Percentiles rank a stretch among this genome's conserved stretches.
These are phyloP conservation scores for Syncephalastrum contaminatum DNA, from an alignment of 371 early-diverging fungal species.

Conservation along the genomic window DNA sequence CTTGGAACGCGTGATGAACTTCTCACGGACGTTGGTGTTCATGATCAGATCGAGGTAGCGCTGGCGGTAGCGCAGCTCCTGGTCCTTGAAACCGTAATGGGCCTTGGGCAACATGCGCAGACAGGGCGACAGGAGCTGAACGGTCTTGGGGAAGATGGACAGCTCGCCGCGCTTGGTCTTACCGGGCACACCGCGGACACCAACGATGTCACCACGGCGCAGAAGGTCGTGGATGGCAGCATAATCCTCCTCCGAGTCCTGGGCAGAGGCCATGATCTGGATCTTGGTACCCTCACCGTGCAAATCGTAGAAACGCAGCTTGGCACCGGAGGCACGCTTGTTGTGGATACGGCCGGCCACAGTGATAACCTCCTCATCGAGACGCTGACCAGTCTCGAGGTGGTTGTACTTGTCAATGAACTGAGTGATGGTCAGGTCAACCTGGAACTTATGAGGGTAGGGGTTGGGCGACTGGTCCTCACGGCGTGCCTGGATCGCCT, in stretches of 20 bases:
- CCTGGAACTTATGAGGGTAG: constrained; percentile 98
- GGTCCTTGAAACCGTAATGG: constrained; percentile 95
- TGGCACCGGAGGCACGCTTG: constrained; percentile 86
- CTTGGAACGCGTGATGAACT: constrained; percentile 90
- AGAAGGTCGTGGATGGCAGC: constrained; percentile 77
- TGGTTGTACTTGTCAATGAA: constrained; percentile 83
- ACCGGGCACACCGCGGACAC: constrained; percentile 93
- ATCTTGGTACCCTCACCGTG: constrained; percentile 93
- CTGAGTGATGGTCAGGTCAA: constrained; percentile 77
- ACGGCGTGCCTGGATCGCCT: constrained; percentile 80
- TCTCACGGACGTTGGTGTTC: constrained; percentile 94
- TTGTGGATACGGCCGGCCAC: constrained; percentile 90
- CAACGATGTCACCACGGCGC: constrained; percentile 98
- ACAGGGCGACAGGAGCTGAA: constrained; percentile 93
- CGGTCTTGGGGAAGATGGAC: constrained; percentile 91
- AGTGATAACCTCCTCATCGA: constrained; percentile 67
- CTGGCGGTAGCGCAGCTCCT: constrained; percentile 97
- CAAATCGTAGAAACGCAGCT: constrained; percentile 95
- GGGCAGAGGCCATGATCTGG: constrained; percentile 91
- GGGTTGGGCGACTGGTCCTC: constrained; percentile 78
- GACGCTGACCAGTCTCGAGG: constrained; percentile 72
- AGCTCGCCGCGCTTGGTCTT: constrained; percentile 96
- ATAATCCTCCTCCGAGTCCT: constrained; percentile 80
- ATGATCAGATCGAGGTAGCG: constrained; percentile 99
- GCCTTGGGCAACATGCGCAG: constrained; percentile 96